Evolutionary conservation across 139 green algal species (phyloP).

Genomic region (Auxenochlorella pyrenoidosa): DNA sequence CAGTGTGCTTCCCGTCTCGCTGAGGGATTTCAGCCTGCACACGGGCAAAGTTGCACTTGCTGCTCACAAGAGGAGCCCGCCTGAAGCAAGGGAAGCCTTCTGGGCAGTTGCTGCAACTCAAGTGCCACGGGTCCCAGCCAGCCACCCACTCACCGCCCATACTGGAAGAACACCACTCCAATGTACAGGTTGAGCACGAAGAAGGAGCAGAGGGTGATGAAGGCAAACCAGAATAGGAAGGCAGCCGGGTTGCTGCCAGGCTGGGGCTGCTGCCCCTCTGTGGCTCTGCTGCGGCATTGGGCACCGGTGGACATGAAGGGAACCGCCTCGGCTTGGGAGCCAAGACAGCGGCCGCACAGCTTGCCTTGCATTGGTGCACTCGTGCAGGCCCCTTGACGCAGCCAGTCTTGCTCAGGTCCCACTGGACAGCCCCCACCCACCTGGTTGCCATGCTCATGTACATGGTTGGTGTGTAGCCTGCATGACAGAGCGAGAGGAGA

Average conservation of each 20-base stretch:
- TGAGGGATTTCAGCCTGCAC: slow-evolving; percentile 67
- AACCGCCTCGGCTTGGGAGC: too few relatives aligned
- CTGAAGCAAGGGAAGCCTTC: too few relatives aligned
- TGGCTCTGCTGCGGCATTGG: slow-evolving; percentile 1
- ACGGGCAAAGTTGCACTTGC: too few relatives aligned
- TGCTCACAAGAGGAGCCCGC: too few relatives aligned
- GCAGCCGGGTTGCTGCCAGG: slow-evolving; percentile 61
- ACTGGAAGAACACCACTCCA: slow-evolving; percentile 89
- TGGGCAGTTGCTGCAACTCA: too few relatives aligned
- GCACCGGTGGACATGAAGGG: neutral
- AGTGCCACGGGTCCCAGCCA: too few relatives aligned
- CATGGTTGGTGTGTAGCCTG: slow-evolving; percentile 61
- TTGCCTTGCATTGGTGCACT: too few relatives aligned
- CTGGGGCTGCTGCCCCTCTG: slow-evolving; percentile 65
- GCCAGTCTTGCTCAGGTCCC: too few relatives aligned
- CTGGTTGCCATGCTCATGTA: slow-evolving; percentile 23
- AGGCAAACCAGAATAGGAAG: slow-evolving; percentile 81
- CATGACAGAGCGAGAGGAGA: too few relatives aligned
- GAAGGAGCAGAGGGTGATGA: slow-evolving; percentile 84
- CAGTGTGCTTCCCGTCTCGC: slow-evolving; percentile 74
- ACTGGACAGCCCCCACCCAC: too few relatives aligned
- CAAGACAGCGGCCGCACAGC: neutral
- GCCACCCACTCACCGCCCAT: slow-evolving; percentile 49
- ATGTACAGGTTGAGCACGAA: slow-evolving; percentile 84
- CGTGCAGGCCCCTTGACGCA: too few relatives aligned